A percentile compares a stretch with the other conserved stretches of the same genome.
Evolutionary conservation across 805 yeast species (phyloP).

Genomic region (Wickerhamiella spandovensis): DNA sequence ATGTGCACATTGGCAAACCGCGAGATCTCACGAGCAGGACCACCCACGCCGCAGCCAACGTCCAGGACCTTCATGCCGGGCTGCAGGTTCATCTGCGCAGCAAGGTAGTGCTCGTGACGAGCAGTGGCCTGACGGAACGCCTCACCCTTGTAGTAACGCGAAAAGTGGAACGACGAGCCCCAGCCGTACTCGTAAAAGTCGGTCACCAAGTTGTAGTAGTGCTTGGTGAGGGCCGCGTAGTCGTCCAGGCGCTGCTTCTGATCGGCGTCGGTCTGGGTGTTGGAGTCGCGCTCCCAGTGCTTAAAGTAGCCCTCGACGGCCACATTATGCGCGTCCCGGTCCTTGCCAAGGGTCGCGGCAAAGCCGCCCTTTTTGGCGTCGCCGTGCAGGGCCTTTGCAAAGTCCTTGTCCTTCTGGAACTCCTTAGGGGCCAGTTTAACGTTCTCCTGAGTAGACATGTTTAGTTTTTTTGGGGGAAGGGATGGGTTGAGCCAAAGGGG

Average conservation of each 20-base stretch:
- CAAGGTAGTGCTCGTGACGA: constrained; percentile 86
- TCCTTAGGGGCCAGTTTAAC: constrained; percentile 39
- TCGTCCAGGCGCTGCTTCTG: constrained; percentile 50
- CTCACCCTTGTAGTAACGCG: constrained; percentile 87
- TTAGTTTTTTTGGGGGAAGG: not conserved
- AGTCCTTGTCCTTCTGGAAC: constrained; percentile 47
- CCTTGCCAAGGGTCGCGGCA: constrained; percentile 62
- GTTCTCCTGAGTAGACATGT: not conserved
- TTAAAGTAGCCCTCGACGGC: constrained; percentile 86
- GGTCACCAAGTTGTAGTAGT: constrained; percentile 91
- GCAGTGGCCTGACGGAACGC: constrained; percentile 90
- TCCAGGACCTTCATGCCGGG: constrained; percentile 82
- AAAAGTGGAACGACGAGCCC: constrained; percentile 98
- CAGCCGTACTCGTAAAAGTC: constrained; percentile 99
- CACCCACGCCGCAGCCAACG: constrained; percentile 99
- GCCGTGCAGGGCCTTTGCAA: constrained; percentile 81
- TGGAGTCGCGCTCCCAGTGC: constrained; percentile 82
- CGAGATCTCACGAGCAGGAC: constrained; percentile 93
- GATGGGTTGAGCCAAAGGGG: not conserved
- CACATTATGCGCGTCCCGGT: constrained; percentile 63
- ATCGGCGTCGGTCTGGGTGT: constrained; percentile 49
- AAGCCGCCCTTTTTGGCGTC: constrained; percentile 58
- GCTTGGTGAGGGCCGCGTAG: constrained; percentile 83
- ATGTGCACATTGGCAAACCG: constrained; percentile 79
- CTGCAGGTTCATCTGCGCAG: constrained; percentile 66